Base-by-base conservation (phyloP, 345 rosid genomes). In the Brassica rapa region DNA sequence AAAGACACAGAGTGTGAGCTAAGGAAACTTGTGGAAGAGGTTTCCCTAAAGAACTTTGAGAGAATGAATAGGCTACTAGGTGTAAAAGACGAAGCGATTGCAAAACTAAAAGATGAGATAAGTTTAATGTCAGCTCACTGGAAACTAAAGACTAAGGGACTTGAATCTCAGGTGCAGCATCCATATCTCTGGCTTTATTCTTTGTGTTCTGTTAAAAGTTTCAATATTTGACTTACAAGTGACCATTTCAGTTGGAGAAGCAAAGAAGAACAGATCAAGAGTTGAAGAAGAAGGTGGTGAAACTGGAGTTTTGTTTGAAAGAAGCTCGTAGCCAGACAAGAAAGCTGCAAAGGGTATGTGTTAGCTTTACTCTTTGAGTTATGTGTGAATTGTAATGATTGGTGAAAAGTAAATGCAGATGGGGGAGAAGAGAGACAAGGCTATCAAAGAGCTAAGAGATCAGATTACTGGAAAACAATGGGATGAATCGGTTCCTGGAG, bases 371-470 rank as follows among this genome's bases (percentile, higher is more conserved):
- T 78, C 30, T 27, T 27, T 66, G 68, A 41, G 49, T 41, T 5
- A 27, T 30, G 0, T 49, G 25, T 49, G 57, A 27, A 53, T 6
- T 62, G 49, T 23, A 19, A 27, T 68, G 57, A 10, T 46, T 61
- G 65, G 60, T 62, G 35, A 46, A 46, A 27, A 14, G 15, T 5
- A 1, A 27, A 74, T 7, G 29, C 90, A 94, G 98, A 86, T 86
- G 87, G 98, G 97, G 27, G 97, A 89, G 73, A 74, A 88, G 21
- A 80, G 98, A 75, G 98, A 89, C 85, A 92, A 82, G 83, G 90
- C 91, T 2, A 56, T 92, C 3, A 88, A 89, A 80, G 97, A 92
- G 78, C 86, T 92, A 25, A 82, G 84, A 55, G 97, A 88, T 21
- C 88, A 91, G 82, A 66, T 92, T 62, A 86, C 88, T 1, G 80